phyloP scores from a whole-genome alignment of 306 rosid genomes.

The Abrus pulchellus region DNA sequence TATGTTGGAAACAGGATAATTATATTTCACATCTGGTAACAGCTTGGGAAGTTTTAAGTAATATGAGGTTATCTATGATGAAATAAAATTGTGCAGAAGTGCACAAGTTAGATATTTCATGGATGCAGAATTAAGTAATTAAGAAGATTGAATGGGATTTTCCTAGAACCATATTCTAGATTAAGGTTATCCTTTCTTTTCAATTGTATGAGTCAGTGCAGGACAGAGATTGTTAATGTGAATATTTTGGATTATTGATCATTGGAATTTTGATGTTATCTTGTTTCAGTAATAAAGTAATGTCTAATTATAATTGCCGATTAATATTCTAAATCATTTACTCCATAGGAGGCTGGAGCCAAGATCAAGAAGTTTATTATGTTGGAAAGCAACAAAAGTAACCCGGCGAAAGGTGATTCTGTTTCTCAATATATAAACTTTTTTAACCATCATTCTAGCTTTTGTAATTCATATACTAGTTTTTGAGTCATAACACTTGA shows the following conservation, averaged over 20 bases:
- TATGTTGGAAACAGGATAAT: conserved; percentile 16
- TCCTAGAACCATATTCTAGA: conserved; percentile 20
- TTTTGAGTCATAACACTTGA: background rate
- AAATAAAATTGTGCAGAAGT: background rate
- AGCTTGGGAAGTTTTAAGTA: background rate
- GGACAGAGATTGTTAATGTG: conserved; percentile 7
- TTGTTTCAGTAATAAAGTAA: conserved; percentile 29
- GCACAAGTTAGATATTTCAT: background rate
- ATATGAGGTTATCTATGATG: background rate
- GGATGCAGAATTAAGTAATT: conserved; percentile 3
- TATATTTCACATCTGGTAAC: conserved; percentile 4
- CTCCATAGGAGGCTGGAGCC: conserved; percentile 91
- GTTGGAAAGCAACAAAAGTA: conserved; percentile 89
- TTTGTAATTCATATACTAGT: conserved; percentile 21
- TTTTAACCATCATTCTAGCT: background rate
- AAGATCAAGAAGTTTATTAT: conserved; percentile 87
- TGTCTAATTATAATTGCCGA: conserved; percentile 35
- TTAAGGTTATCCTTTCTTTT: background rate
- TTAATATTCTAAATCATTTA: conserved; percentile 32
- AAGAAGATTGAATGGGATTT: conserved; percentile 14
- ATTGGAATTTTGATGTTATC: conserved; percentile 33
- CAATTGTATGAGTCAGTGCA: background rate
- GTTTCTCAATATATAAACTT: conserved; percentile 7
- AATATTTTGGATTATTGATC: conserved; percentile 29
- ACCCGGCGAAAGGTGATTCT: conserved; percentile 81